Conservation (phyloP, 2,329 filamentous ascomycete genomes). For the Myotisia sp. region DNA sequence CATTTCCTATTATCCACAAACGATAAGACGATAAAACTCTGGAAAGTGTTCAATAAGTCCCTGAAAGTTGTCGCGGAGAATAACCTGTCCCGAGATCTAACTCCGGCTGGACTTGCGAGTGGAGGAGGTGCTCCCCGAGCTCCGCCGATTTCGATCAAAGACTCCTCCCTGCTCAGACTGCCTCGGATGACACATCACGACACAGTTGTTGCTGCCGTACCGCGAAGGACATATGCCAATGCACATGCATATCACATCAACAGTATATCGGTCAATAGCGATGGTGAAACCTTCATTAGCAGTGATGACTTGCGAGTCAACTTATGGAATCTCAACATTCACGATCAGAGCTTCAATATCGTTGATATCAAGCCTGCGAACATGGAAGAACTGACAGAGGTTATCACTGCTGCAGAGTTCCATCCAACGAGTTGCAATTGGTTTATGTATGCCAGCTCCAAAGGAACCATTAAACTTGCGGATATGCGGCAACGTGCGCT, state of each 20-base stretch:
- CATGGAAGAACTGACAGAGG: conserved; percentile 98
- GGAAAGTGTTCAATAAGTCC: conserved; percentile 99
- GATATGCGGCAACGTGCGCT: conserved; percentile 96
- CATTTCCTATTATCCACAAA: conserved; percentile 98
- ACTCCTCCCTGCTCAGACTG: conserved; percentile 71
- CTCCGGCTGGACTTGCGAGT: conserved; percentile 55
- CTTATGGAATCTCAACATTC: conserved; percentile 97
- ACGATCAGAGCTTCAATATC: conserved; percentile 99
- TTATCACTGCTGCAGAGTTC: conserved; percentile 96
- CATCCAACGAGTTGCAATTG: conserved; percentile 95
- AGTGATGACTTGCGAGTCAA: conserved; percentile 97
- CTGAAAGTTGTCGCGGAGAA: conserved; percentile 98
- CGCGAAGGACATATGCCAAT: conserved; percentile 91
- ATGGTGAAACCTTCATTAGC: conserved; percentile 98
- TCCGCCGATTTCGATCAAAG: conserved; percentile 62
- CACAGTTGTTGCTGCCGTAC: conserved; percentile 92
- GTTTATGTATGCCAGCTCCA: conserved; percentile 99
- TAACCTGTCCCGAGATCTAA: conserved; percentile 89
- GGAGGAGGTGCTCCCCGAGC: conserved; percentile 65
- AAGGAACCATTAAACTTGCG: conserved; percentile 95
- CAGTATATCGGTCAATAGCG: conserved; percentile 99
- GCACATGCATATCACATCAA: conserved; percentile 99
- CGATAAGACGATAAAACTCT: conserved; percentile 99
- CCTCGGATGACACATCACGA: conserved; percentile 95
- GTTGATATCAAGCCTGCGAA: conserved; percentile 99